Conservation (phyloP, 495 filamentous ascomycete species). For the Aspergillus incahuasiensis region DNA sequence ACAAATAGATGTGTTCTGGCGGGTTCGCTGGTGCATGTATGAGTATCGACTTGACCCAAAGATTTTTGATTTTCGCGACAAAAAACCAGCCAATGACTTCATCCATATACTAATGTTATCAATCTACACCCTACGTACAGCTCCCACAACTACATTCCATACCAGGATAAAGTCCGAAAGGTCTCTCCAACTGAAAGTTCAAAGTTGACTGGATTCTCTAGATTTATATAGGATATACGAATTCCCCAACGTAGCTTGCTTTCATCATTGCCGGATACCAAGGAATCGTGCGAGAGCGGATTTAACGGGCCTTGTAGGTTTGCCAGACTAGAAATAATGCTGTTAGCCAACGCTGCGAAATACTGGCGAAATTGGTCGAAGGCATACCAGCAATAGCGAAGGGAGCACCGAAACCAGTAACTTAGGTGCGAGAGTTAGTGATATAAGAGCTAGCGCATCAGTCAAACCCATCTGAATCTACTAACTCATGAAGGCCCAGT, state of each 20-base stretch:
- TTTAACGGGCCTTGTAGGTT: slow-evolving; percentile 64
- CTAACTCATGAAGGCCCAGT: slow-evolving; percentile 75
- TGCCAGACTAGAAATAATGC: slow-evolving; percentile 67
- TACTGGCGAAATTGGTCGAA: background rate
- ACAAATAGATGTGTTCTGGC: background rate
- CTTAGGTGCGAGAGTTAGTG: slow-evolving; percentile 41
- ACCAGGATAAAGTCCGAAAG: background rate
- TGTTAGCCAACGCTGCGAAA: slow-evolving; percentile 20
- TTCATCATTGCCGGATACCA: slow-evolving; percentile 19
- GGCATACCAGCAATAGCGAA: slow-evolving; percentile 79
- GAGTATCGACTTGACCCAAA: slow-evolving; percentile 29
- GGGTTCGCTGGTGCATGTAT: slow-evolving; percentile 19
- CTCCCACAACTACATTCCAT: slow-evolving; percentile 2
- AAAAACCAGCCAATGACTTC: slow-evolving; percentile 47
- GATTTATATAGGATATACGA: slow-evolving; percentile 41
- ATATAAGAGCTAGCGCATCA: slow-evolving; percentile 8
- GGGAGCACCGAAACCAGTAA: slow-evolving; percentile 70
- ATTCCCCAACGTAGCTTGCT: slow-evolving; percentile 21
- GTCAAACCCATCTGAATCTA: slow-evolving; percentile 17
- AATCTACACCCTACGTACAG: slow-evolving; percentile 8
- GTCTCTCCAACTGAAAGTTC: slow-evolving; percentile 8
- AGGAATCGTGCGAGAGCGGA: slow-evolving; percentile 15
- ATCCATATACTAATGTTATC: slow-evolving; percentile 38
- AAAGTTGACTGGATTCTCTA: slow-evolving; percentile 37
- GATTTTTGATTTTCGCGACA: slow-evolving; percentile 44